Base-by-base conservation (phyloP, 106 monocot genomes). In the Alisma plantagoaquatica region DNA sequence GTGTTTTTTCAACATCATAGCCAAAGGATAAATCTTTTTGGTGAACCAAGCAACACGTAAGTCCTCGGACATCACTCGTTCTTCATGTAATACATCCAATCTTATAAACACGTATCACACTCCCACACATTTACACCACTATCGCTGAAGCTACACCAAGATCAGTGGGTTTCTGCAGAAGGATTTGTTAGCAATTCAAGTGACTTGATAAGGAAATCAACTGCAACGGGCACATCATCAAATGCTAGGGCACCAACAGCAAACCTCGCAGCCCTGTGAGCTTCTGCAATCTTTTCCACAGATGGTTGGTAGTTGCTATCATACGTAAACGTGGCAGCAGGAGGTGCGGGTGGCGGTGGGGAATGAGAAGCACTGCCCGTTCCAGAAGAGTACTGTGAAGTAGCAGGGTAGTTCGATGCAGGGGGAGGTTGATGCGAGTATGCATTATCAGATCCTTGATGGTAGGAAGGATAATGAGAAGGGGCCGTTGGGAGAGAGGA, bases 221-320 rank as follows among this genome's bases (percentile, higher is more conserved):
- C 76, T 4, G 86, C 86, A 46, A 73, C 66, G 2, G 73, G 48
- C 1, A 77, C 80, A 63, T 86, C 86, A 68, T 86, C 86, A 65
- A 86, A 86, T 22, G 86, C 86, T 55, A 86, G 80, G 15, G 86
- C 76, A 52, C 86, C 80, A 26, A 86, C 80, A 27, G 86, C 86
- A 64, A 80, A 80, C 44, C 77, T 73, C 1, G 86, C 86, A 22
- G 80, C 77, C 43, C 80, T 86, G 23, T 86, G 86, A 32, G 86
- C 86, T 31, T 86, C 86, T 14, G 80, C 30, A 49, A 86, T 77
- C 62, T 77, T 86, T 42, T 86, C 86, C 27, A 74, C 70, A 4
- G 73, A 28, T 17, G 86, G 86, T 64, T 77, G 73, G 57, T 86
- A 86, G 53, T 50, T 77, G 63, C 67, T 67, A 43, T 86, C 80